phyloP scores from a whole-genome alignment of 805 yeast species.

The Peterozyma xylosa region DNA sequence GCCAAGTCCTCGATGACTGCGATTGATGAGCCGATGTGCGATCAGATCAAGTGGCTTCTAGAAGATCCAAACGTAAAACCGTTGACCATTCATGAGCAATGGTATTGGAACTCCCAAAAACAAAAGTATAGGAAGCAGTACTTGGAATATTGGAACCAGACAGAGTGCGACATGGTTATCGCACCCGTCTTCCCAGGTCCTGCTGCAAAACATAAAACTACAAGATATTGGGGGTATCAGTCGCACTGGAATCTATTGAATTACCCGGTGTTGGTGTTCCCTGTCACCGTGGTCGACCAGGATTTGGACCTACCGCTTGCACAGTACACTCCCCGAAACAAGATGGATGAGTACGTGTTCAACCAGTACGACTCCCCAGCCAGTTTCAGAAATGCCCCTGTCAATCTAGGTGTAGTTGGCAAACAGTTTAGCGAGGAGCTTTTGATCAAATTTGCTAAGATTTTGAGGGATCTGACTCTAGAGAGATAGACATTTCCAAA shows the following conservation, averaged over 20 bases:
- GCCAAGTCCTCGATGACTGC: constrained; percentile 37
- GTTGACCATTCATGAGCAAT: constrained; percentile 38
- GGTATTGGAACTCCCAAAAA: constrained; percentile 40
- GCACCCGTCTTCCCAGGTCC: constrained; percentile 59
- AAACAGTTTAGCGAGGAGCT: constrained; percentile 43
- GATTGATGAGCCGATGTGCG: constrained; percentile 66
- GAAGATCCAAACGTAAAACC: constrained; percentile 37
- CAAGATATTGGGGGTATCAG: constrained; percentile 70
- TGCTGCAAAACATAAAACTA: constrained; percentile 54
- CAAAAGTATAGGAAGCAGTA: constrained; percentile 48
- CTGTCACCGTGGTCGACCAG: constrained; percentile 41
- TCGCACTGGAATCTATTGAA: constrained; percentile 62
- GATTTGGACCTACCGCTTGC: constrained; percentile 13
- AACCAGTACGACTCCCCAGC: constrained; percentile 23
- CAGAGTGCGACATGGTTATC: constrained; percentile 51
- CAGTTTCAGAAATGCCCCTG: constrained; percentile 36
- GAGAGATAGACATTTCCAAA: too few relatives aligned
- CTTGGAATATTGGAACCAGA: constrained; percentile 35
- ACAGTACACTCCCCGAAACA: constrained; percentile 12
- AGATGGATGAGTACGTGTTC: constrained; percentile 24
- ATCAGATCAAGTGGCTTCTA: constrained; percentile 46
- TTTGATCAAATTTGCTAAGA: constrained; percentile 17
- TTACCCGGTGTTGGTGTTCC: constrained; percentile 53
- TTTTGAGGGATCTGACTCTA: too few relatives aligned
- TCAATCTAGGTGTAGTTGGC: constrained; percentile 44